Evolutionary conservation across 768 basidiomycete species (phyloP).

Genomic region (Gelatoporia subvermispora): DNA sequence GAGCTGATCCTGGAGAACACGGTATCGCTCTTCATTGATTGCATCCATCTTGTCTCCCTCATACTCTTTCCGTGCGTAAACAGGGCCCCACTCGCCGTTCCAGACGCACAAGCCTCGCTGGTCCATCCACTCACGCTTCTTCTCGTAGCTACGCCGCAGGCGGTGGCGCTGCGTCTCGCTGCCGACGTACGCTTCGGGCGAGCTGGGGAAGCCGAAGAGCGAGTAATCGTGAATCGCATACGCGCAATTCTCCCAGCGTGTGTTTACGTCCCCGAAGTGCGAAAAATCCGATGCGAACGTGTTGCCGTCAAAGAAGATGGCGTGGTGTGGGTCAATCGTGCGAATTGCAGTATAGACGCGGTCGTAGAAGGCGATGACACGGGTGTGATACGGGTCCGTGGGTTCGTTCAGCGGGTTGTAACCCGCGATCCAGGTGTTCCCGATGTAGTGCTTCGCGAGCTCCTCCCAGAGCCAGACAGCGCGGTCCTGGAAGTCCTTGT

Average conservation of each 20-base stretch:
- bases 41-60: conserved; percentile 53
- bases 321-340: conserved; percentile 61
- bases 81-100: conserved; percentile 87
- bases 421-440: conserved; percentile 63
- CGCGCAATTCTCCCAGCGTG: conserved; percentile 64
- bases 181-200: conserved; percentile 51
- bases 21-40: conserved; percentile 66
- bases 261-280: conserved; percentile 55
- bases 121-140: conserved; percentile 79
- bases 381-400: conserved; percentile 62
- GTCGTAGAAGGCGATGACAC: conserved; percentile 65
- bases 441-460: conserved; percentile 62
- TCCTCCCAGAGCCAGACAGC: conserved; percentile 73
- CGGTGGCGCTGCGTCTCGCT: conserved; percentile 49
- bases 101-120: conserved; percentile 59
- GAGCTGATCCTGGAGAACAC: conserved; percentile 71
- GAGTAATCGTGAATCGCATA: conserved; percentile 82
- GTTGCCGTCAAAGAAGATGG: conserved; percentile 80
- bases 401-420: conserved; percentile 88
- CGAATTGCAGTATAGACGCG: conserved; percentile 68
- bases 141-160: conserved; percentile 57
- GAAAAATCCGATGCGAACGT: conserved; percentile 80
- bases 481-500: conserved; percentile 84
- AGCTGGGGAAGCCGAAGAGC: conserved; percentile 64
- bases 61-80: conserved; percentile 58